Evolutionary conservation across 805 yeast genomes (phyloP).

Genomic region (Saturnispora saitoi): DNA sequence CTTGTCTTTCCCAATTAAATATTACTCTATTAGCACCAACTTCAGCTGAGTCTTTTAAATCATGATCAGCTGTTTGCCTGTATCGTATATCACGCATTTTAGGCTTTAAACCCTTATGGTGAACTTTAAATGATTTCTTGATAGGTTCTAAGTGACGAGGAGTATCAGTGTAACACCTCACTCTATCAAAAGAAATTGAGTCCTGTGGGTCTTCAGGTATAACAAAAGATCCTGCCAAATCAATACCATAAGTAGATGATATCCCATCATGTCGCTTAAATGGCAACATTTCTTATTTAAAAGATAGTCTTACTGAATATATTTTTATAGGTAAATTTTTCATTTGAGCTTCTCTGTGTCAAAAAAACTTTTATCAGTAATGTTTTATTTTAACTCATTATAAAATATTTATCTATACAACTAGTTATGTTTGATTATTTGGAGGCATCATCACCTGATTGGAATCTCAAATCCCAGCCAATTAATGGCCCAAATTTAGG

Average conservation of each 20-base stretch:
- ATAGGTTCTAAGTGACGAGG: slow-evolving; percentile 6
- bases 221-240: background rate
- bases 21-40: slow-evolving; percentile 1
- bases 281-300: slow-evolving; percentile 1
- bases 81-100: background rate
- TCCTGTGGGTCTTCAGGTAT: slow-evolving; percentile 6
- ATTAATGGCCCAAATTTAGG: slow-evolving; percentile 86
- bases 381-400: background rate
- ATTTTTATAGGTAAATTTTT: background rate
- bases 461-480: slow-evolving; percentile 94
- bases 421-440: slow-evolving; percentile 12
- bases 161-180: slow-evolving; percentile 2
- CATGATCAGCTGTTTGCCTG: background rate
- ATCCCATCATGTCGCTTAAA: slow-evolving; percentile 1
- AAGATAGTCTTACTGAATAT: background rate
- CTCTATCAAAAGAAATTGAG: slow-evolving; percentile 3
- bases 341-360: background rate
- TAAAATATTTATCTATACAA: background rate
- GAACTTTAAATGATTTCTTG: slow-evolving; percentile 1
- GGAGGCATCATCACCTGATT: slow-evolving; percentile 30
- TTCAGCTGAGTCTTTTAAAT: slow-evolving; percentile 1
- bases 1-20: background rate
- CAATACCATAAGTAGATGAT: slow-evolving; percentile 8
- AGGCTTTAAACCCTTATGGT: background rate
- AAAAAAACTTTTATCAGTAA: background rate